Base-by-base conservation (phyloP, 78 protist genomes). In the Bodo saltans region DNA sequence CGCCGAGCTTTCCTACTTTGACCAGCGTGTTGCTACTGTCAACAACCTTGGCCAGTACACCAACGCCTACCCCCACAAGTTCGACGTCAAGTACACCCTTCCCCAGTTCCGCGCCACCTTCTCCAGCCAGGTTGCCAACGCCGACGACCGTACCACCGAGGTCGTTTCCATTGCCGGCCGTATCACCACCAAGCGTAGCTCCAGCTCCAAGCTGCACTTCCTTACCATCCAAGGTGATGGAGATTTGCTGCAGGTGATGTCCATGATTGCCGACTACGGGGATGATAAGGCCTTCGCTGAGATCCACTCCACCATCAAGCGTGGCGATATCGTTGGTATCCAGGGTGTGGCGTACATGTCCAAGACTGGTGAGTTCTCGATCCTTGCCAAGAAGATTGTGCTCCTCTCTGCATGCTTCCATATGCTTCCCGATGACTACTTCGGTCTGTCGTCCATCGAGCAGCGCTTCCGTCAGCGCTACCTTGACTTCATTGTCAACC, bases 301-400 rank as follows among this genome's bases (percentile, higher is more conserved):
- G 35, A 67, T 89, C 42, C 89, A 86, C 85, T 35, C 25, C 41
- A 2, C 33, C 53, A 0, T 97, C 39, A 87, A 92, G 42, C 91
- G 99, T 1, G 99, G 99, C 42, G 99, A 99, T 83, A 90, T 97
- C 33, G 72, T 99, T 32, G 99, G 99, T 30, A 92, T 93, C 71
- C 28, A 0, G 3, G 99, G 99, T 47, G n/a, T 35, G 29, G 95
- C 99, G 0, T 87, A 94, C 52, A 83, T 87, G 81, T 67, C 97
- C 37, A 90, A 94, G 92, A 85, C 89, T 0, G 99, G 99, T n/a
- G 99, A 98, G 92, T 83, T 99, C 30, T 87, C 95, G 38, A 35
- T 99, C 42, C 87, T 90, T 79, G 95, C 98, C 1, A 41, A 67
- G 33, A 42, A 70, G 68, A 28, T 97, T 11, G 0, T 0, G 27